A percentile compares a stretch with the other conserved stretches of the same genome.
Evolutionary conservation across 1,284 basidiomycete species (phyloP).

Genomic region (Acaromyces ingoldii): DNA sequence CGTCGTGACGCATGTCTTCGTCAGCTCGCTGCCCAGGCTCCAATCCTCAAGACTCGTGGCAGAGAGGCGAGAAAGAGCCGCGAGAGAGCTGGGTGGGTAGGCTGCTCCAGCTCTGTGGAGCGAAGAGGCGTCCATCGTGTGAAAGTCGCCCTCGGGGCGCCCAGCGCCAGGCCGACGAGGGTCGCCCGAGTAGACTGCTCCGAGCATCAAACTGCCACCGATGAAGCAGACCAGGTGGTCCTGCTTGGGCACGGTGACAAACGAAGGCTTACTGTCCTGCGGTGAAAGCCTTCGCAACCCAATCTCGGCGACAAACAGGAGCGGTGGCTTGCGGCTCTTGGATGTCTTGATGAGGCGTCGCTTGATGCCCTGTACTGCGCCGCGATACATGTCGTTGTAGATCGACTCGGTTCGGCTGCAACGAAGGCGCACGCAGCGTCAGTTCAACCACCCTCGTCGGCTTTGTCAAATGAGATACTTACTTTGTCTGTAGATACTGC

Average conservation of each 20-base stretch:
- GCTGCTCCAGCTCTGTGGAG: too few species aligned
- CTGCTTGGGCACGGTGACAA: conserved; percentile 69
- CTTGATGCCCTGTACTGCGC: conserved; percentile 76
- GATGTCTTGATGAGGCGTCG: conserved; percentile 63
- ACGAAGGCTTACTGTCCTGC: conserved; percentile 7
- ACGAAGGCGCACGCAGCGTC: background rate
- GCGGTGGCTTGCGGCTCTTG: conserved; percentile 41
- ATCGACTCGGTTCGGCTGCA: conserved; percentile 68
- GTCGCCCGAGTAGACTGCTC: conserved; percentile 55
- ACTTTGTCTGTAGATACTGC: conserved; percentile 56
- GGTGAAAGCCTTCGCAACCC: background rate
- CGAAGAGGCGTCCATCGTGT: too few species aligned
- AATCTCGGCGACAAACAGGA: conserved; percentile 79
- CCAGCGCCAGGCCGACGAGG: background rate
- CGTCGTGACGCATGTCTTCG: conserved; percentile 80
- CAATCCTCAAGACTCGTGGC: conserved; percentile 75
- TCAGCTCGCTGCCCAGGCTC: conserved; percentile 70
- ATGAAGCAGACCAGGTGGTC: conserved; percentile 96
- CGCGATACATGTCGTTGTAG: conserved; percentile 82
- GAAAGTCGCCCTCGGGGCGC: too few species aligned
- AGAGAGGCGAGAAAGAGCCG: background rate
- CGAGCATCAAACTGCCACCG: conserved; percentile 82
- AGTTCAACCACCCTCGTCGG: background rate
- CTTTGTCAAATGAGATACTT: background rate
- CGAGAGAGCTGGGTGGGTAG: conserved; percentile 32